Conservation (phyloP, 73 alveolate species). For the Paramecium tetraurelia region DNA sequence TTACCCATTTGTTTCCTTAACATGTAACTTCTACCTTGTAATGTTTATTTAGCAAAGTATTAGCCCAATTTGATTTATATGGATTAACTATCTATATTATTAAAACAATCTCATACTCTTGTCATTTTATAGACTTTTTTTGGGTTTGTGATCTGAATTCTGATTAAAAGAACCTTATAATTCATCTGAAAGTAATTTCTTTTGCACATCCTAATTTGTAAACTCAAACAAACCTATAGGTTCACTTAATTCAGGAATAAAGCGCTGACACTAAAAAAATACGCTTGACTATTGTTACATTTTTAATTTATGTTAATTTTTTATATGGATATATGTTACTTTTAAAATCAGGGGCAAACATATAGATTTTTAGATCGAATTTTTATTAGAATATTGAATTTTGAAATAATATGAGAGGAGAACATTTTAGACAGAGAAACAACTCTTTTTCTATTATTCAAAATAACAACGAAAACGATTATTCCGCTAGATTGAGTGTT, state of each 20-base stretch:
- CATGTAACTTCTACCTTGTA: slow-evolving; percentile 12
- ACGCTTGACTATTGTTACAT: not conserved
- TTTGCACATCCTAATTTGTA: not conserved
- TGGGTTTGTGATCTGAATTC: not conserved
- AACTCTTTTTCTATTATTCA: not conserved
- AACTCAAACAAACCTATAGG: not conserved
- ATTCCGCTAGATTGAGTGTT: too few species aligned
- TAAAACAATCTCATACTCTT: not conserved
- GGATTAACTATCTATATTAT: slow-evolving; percentile 21
- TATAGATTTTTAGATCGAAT: too few species aligned
- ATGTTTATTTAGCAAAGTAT: not conserved
- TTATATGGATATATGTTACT: not conserved
- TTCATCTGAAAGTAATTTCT: not conserved
- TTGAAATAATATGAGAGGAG: not conserved
- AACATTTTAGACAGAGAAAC: not conserved
- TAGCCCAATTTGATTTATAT: slow-evolving; percentile 12
- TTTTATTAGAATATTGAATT: not conserved
- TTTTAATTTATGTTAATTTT: not conserved
- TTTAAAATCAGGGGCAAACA: not conserved
- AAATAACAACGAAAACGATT: not conserved
- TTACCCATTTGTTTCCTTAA: not conserved
- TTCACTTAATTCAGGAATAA: not conserved
- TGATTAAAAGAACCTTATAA: not conserved
- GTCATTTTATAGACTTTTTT: not conserved
- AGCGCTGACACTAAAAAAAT: not conserved